Evolutionary conservation across 805 yeast genomes (phyloP).

Genomic region (Nakazawaea sp.): DNA sequence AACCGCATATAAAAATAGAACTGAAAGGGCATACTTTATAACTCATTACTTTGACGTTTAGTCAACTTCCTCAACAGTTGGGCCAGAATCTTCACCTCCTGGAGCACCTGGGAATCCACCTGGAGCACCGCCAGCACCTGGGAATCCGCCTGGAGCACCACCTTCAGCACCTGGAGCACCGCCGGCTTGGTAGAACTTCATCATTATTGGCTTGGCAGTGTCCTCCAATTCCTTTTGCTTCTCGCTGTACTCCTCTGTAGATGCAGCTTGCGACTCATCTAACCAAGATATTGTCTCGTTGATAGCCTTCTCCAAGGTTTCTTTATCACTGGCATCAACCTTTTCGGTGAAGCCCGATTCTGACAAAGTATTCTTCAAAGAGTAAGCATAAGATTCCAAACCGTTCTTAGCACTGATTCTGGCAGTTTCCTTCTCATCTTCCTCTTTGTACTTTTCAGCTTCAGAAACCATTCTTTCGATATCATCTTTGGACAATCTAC

Average conservation of each 20-base stretch:
- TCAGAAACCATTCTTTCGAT: slow-evolving; percentile 60
- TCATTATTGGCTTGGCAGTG: slow-evolving; percentile 87
- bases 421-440: slow-evolving; percentile 53
- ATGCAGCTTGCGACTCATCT: slow-evolving; percentile 79
- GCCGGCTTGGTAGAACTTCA: slow-evolving; percentile 85
- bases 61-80: slow-evolving; percentile 50
- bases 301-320: slow-evolving; percentile 62
- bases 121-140: slow-evolving; percentile 49
- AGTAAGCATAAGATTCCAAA: slow-evolving; percentile 51
- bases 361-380: slow-evolving; percentile 38
- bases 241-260: slow-evolving; percentile 79
- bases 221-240: slow-evolving; percentile 88
- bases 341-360: slow-evolving; percentile 29
- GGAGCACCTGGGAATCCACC: slow-evolving; percentile 30
- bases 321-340: slow-evolving; percentile 52
- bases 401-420: slow-evolving; percentile 53
- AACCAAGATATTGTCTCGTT: slow-evolving; percentile 79
- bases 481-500: slow-evolving; percentile 55
- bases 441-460: slow-evolving; percentile 57
- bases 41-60: too few species aligned
- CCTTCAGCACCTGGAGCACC: slow-evolving; percentile 69
- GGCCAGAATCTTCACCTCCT: slow-evolving; percentile 35
- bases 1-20: too few species aligned
- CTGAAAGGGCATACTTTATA: too few species aligned
- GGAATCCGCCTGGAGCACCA: slow-evolving; percentile 45